phyloP scores from a whole-genome alignment of 2,329 filamentous ascomycete genomes.

The Exserohilum turcica region DNA sequence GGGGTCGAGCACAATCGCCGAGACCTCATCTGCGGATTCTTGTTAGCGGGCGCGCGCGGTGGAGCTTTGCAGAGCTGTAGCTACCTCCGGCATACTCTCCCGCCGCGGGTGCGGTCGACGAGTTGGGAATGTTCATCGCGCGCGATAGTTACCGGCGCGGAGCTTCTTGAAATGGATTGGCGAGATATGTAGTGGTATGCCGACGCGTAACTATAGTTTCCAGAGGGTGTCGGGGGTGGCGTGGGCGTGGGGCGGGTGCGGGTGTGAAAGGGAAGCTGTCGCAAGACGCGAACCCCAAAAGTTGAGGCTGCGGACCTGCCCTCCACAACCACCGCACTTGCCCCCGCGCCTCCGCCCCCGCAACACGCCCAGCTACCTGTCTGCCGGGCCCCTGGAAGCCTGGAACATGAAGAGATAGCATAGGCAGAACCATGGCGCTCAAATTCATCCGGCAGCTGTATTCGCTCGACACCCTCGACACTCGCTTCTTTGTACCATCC shows the following conservation, averaged over 20 bases:
- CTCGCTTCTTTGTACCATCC: constrained; percentile 73
- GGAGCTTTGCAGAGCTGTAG: constrained; percentile 10
- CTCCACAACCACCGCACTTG: constrained; percentile 22
- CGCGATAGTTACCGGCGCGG: constrained; percentile 17
- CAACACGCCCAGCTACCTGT: constrained; percentile 6
- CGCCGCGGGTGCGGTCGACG: constrained; percentile 47
- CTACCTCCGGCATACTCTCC: constrained; percentile 56
- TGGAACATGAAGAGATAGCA: constrained; percentile 31
- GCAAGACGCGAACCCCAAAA: constrained; percentile 35
- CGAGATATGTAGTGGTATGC: constrained; percentile 6
- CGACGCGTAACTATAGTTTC: constrained; percentile 33
- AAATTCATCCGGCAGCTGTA: constrained; percentile 61
- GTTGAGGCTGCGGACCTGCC: constrained; percentile 27
- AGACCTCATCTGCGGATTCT: constrained; percentile 78
- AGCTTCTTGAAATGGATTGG: constrained; percentile 3
- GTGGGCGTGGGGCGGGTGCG: constrained; percentile 27
- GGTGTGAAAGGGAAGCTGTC: constrained; percentile 36
- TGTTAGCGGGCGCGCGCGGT: constrained; percentile 18
- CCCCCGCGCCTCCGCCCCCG: constrained; percentile 21
- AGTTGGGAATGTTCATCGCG: constrained; percentile 46
- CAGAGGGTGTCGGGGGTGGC: constrained; percentile 6
- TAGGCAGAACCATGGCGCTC: constrained; percentile 44
- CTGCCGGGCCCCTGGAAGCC: neutral
- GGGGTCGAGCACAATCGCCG: constrained; percentile 92
- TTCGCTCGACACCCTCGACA: constrained; percentile 71